Evolutionary conservation across 106 monocot genomes (phyloP).

Genomic region (Vanilla planifolia): DNA sequence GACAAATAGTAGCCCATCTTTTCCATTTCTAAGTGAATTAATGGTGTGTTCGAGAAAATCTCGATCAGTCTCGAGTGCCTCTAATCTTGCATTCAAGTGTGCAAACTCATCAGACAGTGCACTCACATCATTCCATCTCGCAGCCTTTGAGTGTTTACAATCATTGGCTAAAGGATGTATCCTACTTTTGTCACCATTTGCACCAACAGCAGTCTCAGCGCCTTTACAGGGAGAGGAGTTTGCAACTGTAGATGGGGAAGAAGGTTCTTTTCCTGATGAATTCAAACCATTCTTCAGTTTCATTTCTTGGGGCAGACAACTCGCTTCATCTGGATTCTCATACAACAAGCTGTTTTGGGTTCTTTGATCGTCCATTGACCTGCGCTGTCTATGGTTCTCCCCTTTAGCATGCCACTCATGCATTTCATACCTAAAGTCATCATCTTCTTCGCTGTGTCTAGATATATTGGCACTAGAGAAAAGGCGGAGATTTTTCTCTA

Average conservation of each 20-base stretch:
- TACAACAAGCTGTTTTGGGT: not conserved
- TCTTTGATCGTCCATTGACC: too few relatives aligned
- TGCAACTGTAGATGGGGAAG: not conserved
- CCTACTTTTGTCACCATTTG: too few relatives aligned
- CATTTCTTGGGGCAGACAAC: too few relatives aligned
- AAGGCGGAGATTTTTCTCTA: constrained; percentile 43
- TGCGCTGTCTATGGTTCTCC: not conserved
- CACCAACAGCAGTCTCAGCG: too few relatives aligned
- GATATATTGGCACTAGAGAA: constrained; percentile 11
- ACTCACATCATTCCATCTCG: constrained; percentile 5
- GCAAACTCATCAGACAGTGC: constrained; percentile 11
- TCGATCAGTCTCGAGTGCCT: constrained; percentile 16
- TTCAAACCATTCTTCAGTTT: too few relatives aligned
- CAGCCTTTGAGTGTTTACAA: not conserved
- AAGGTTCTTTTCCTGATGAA: too few relatives aligned
- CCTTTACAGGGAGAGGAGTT: too few relatives aligned
- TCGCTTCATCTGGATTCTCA: not conserved
- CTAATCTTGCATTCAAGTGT: constrained; percentile 11
- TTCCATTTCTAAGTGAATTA: constrained; percentile 16
- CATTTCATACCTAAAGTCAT: not conserved
- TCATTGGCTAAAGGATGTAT: not conserved
- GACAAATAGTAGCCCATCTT: constrained; percentile 8
- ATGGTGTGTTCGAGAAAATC: constrained; percentile 16
- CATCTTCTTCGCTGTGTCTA: not conserved
- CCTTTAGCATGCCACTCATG: not conserved